phyloP scores from a whole-genome alignment of 2,329 filamentous ascomycete species.

The Monosporascus sp. region DNA sequence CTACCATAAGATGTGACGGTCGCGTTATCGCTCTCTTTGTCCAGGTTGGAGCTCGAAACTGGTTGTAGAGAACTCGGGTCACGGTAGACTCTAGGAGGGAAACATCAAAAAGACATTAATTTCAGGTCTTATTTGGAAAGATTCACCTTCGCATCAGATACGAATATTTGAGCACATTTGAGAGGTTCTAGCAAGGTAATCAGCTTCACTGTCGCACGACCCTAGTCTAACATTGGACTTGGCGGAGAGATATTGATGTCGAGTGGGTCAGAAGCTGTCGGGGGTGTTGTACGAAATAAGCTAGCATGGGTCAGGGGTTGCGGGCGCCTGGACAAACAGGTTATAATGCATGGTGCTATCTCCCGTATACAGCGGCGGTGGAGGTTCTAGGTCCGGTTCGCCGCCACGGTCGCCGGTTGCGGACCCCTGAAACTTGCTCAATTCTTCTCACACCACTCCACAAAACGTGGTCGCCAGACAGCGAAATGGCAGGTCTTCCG shows the following conservation, averaged over 20 bases:
- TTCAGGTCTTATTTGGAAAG: background rate
- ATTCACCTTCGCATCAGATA: background rate
- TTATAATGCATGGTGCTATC: too few relatives aligned
- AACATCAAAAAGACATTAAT: background rate
- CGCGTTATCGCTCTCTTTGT: too few relatives aligned
- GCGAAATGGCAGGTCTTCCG: background rate
- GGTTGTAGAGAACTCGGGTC: too few relatives aligned
- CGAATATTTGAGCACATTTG: background rate
- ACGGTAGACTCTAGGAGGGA: too few relatives aligned
- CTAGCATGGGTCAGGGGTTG: too few relatives aligned
- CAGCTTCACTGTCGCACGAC: background rate
- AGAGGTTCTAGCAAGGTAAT: background rate
- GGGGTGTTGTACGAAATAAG: too few relatives aligned
- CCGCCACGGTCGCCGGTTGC: background rate
- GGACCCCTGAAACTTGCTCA: slow-evolving; percentile 24
- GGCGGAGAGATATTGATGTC: too few relatives aligned
- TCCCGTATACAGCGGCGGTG: background rate
- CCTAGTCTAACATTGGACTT: too few relatives aligned
- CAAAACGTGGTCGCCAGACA: background rate
- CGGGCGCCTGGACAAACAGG: too few relatives aligned
- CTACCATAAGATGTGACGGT: too few relatives aligned
- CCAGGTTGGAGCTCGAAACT: too few relatives aligned
- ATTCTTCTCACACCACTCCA: slow-evolving; percentile 20
- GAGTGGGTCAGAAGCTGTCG: too few relatives aligned
- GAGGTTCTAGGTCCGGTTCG: background rate